These are phyloP conservation scores for Bipolaris victoriae DNA, from an alignment of 2,329 filamentous ascomycete species.

Conservation along the genomic window DNA sequence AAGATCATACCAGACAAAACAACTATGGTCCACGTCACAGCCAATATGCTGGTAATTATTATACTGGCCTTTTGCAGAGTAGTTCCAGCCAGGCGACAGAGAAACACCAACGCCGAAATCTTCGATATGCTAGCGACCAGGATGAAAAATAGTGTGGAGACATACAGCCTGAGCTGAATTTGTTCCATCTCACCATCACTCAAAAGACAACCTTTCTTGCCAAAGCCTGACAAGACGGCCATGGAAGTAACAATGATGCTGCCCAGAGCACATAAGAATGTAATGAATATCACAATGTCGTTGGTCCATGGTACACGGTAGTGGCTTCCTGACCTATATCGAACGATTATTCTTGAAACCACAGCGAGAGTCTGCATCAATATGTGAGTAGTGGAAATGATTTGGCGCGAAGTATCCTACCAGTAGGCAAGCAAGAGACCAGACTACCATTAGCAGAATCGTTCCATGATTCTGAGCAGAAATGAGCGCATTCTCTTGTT, in stretches of 20 bases:
- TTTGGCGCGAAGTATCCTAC: constrained; percentile 15
- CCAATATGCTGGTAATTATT: constrained; percentile 16
- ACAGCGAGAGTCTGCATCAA: constrained; percentile 25
- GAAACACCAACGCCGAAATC: constrained; percentile 29
- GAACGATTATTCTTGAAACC: constrained; percentile 23
- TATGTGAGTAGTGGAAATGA: constrained; percentile 8
- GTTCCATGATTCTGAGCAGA: constrained; percentile 34
- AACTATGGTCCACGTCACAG: constrained; percentile 29
- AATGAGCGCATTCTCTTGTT: constrained; percentile 27
- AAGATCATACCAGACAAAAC: constrained; percentile 28
- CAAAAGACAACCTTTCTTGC: constrained; percentile 26
- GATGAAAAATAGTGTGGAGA: constrained; percentile 33
- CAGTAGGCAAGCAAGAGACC: constrained; percentile 34
- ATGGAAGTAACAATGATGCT: constrained; percentile 31
- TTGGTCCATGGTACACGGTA: constrained; percentile 22
- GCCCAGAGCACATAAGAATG: constrained; percentile 30
- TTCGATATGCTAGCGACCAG: constrained; percentile 33
- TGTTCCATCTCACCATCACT: constrained; percentile 7
- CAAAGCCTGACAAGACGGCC: constrained; percentile 28
- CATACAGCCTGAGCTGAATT: constrained; percentile 30
- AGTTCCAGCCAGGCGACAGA: constrained; percentile 25
- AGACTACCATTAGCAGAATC: constrained; percentile 35
- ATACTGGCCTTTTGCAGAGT: constrained; percentile 21
- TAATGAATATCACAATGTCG: constrained; percentile 28
- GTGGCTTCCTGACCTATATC: constrained; percentile 21